These are phyloP conservation scores for Cyberlindnera maritima DNA, from an alignment of 805 yeast species.

Conservation along the genomic window DNA sequence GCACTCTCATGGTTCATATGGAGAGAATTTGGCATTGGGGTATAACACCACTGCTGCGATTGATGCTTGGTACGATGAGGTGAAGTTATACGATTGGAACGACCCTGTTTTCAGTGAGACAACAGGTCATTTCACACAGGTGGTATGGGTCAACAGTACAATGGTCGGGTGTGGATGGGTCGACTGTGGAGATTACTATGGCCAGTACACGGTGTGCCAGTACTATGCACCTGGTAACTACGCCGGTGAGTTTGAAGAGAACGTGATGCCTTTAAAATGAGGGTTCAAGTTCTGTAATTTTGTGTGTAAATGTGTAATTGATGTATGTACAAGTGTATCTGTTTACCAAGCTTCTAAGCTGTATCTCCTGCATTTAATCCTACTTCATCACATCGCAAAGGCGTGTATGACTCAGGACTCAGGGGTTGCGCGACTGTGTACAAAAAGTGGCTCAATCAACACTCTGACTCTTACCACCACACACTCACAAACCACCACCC, in stretches of 20 bases:
- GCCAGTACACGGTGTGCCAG: slow-evolving; percentile 64
- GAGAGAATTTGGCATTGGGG: slow-evolving; percentile 83
- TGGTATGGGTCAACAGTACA: slow-evolving; percentile 66
- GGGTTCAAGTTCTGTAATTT: too few relatives aligned
- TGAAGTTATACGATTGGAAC: slow-evolving; percentile 47
- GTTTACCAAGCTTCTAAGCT: too few relatives aligned
- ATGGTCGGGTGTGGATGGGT: slow-evolving; percentile 69
- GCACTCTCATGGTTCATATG: slow-evolving; percentile 62
- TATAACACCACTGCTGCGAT: slow-evolving; percentile 56
- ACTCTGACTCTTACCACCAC: slow-evolving; percentile 7
- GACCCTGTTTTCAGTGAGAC: slow-evolving; percentile 42
- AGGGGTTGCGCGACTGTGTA: too few relatives aligned
- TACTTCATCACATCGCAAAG: too few relatives aligned
- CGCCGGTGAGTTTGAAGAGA: slow-evolving; percentile 37
- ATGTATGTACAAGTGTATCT: too few relatives aligned
- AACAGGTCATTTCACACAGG: slow-evolving; percentile 80
- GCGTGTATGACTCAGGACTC: too few relatives aligned
- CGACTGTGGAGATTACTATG: slow-evolving; percentile 49
- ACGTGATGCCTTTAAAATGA: slow-evolving; percentile 30
- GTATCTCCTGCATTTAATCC: too few relatives aligned
- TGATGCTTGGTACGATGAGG: slow-evolving; percentile 76
- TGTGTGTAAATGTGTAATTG: too few relatives aligned
- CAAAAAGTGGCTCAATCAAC: background rate
- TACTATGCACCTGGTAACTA: slow-evolving; percentile 68
- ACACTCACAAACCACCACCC: background rate